phyloP scores from a whole-genome alignment of 2,329 filamentous ascomycete species.

The Canariomyces notabilis region DNA sequence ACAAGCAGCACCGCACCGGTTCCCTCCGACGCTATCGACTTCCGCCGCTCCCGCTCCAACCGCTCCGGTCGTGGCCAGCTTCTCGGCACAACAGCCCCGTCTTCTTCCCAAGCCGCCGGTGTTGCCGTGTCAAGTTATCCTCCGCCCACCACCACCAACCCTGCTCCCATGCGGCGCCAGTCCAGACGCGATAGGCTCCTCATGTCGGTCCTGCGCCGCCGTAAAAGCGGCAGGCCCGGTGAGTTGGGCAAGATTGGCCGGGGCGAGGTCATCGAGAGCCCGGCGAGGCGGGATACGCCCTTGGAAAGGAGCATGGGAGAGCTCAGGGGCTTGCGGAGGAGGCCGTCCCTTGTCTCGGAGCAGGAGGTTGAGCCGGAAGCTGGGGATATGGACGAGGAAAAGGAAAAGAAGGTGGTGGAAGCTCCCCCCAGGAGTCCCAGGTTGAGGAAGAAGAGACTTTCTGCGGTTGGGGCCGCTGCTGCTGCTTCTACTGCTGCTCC shows the following conservation, averaged over 20 bases:
- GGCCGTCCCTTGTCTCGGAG: not conserved
- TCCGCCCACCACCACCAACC: not conserved
- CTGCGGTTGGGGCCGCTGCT: not conserved
- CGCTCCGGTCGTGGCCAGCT: conserved; percentile 39
- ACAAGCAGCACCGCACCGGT: not conserved
- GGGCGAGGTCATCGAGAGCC: conserved; percentile 48
- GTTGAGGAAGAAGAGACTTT: conserved; percentile 19
- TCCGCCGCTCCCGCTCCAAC: conserved; percentile 40
- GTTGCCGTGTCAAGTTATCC: conserved; percentile 14
- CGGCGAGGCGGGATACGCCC: conserved; percentile 56
- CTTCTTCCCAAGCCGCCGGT: conserved; percentile 7
- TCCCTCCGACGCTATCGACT: conserved; percentile 10
- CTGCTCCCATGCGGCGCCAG: conserved; percentile 25
- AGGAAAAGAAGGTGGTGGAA: conserved; percentile 3
- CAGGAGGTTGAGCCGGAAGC: conserved; percentile 29
- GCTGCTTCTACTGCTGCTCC: too few relatives aligned
- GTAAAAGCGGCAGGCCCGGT: conserved; percentile 49
- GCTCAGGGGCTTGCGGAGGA: conserved; percentile 40
- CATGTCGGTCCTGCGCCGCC: conserved; percentile 54
- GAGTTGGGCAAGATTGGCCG: conserved; percentile 50
- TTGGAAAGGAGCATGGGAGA: conserved; percentile 56
- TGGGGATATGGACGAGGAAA: conserved; percentile 29
- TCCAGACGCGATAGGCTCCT: conserved; percentile 48
- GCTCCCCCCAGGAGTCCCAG: conserved; percentile 19
- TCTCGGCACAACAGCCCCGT: conserved; percentile 14